phyloP scores from a whole-genome alignment of 495 filamentous ascomycete species.

The Neurospora cerealis region DNA sequence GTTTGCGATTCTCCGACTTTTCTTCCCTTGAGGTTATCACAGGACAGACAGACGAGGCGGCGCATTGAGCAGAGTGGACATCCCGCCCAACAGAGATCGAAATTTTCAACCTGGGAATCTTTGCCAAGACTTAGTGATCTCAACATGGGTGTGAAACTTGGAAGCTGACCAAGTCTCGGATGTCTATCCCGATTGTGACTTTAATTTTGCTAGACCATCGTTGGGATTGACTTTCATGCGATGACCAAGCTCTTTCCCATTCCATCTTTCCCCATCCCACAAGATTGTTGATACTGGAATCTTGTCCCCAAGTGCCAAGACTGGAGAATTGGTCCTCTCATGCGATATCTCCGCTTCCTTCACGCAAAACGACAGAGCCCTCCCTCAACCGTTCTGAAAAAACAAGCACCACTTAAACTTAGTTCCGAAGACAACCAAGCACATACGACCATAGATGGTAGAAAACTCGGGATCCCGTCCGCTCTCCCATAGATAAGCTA shows the following conservation, averaged over 20 bases:
- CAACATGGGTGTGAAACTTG: not conserved
- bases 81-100: not conserved
- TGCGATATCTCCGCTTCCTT: not conserved
- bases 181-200: not conserved
- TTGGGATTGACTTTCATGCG: not conserved
- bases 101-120: not conserved
- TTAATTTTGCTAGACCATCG: not conserved
- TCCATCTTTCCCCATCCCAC: not conserved
- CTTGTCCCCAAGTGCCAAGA: not conserved
- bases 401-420: too few species aligned
- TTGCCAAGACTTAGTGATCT: not conserved
- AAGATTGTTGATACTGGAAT: not conserved
- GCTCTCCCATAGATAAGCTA: slow-evolving; percentile 39
- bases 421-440: not conserved
- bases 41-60: not conserved
- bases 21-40: not conserved
- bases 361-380: too few species aligned
- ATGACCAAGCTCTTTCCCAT: not conserved
- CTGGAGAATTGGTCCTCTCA: not conserved
- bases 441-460: not conserved
- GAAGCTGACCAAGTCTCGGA: not conserved
- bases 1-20: not conserved
- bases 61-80: not conserved
- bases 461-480: slow-evolving; percentile 36
- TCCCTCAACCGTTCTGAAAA: too few species aligned